A percentile compares a stretch with the other conserved stretches of the same genome.
Conservation (phyloP, 2,329 filamentous ascomycete genomes). For the Xylaria sp. region DNA sequence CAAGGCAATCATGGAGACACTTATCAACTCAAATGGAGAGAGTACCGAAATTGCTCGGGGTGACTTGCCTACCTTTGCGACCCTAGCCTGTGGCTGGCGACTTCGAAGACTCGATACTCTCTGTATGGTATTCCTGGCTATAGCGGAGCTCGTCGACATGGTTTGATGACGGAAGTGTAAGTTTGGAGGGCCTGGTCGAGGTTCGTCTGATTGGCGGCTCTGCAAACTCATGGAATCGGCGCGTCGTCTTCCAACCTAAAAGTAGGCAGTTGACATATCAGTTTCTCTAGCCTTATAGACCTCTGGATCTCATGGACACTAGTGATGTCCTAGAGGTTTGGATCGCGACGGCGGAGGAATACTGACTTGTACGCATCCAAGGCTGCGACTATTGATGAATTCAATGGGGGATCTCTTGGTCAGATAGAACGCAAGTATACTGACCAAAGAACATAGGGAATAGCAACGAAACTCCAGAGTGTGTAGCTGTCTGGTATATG, state of each 20-base stretch:
- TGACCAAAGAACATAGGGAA: no score
- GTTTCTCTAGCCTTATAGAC: background rate
- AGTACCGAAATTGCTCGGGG: no score
- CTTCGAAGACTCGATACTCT: slow-evolving; percentile 40
- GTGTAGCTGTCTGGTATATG: no score
- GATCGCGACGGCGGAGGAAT: slow-evolving; percentile 11
- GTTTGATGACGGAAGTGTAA: slow-evolving; percentile 22
- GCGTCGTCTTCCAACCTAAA: slow-evolving; percentile 55
- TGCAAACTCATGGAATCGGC: slow-evolving; percentile 53
- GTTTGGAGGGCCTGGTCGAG: slow-evolving; percentile 39
- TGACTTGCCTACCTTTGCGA: no score
- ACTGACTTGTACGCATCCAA: no score
- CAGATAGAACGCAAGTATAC: no score
- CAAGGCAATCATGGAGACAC: no score
- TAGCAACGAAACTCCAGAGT: no score
- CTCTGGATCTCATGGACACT: background rate
- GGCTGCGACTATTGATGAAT: no score
- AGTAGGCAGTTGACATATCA: background rate
- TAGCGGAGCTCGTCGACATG: slow-evolving; percentile 48
- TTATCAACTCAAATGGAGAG: no score
- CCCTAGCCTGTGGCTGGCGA: slow-evolving; percentile 35
- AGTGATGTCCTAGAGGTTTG: background rate
- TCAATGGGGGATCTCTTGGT: no score
- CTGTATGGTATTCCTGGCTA: slow-evolving; percentile 49
- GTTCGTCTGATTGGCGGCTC: slow-evolving; percentile 32